Base-by-base conservation (phyloP, 257 asterid species). In the Linderniella brevidens region DNA sequence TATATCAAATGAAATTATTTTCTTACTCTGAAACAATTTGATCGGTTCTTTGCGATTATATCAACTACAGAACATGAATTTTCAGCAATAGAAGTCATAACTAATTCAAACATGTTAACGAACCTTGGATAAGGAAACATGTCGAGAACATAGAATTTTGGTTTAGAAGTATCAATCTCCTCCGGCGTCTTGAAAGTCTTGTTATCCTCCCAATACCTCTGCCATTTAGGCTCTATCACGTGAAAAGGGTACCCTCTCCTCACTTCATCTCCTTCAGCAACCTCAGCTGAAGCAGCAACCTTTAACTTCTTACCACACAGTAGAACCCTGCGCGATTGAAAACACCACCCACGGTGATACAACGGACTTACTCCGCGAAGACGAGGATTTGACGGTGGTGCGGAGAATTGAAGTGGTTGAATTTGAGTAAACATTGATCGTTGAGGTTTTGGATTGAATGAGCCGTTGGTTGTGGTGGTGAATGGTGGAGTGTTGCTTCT, bases 51-150 rank as follows among this genome's bases (percentile, higher is more conserved):
- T 11, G 43, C 3, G 13, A 10, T 9, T 2, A 39, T 10, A 39
- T 1, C 15, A 39, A 10, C 13, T 39, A 10, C 15, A 13, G 13
- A 13, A 9, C 43, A 39, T 3, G 13, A 2, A 10, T 39, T 39
- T 9, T 39, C 15, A 13, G 9, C 43, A 10, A 9, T 39, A 39
- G 9, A 13, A 13, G 3, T 39, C 43, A 39, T 10, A 1, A 9
- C 15, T 39, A 9, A 39, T 39, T 13, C 13, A 11, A 39, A 13
- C 3, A 10, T 39, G 9, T 39, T 9, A 9, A 43, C 3, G 40
- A 37, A 85, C 98, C 96, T 85, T 54, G 99, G 99, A 67, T 90
- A 90, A 53, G 96, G 98, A 65, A 90, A 90, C 96, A 90, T 85
- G 69, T 90, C 99, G 37, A 85, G 99, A 62, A 90, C 99, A 53